Conservation (phyloP, 2,329 filamentous ascomycete genomes). For the Ascochyta viciae-villosae region DNA sequence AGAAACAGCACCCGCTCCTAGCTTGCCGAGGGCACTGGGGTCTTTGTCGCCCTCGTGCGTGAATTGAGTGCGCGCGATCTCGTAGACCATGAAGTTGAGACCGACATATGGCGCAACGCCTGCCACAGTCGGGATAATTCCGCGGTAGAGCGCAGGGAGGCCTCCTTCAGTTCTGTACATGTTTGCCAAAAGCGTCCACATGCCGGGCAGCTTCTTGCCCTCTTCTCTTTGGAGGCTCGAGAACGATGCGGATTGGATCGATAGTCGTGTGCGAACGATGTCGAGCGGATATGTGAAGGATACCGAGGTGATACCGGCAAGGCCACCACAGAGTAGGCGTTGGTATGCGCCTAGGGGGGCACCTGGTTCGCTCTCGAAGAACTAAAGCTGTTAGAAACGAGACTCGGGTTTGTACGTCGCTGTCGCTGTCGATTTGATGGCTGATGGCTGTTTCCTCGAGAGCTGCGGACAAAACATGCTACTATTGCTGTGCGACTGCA, state of each 20-base stretch:
- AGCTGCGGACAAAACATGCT: not conserved
- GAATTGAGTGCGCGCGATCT: slow-evolving; percentile 81
- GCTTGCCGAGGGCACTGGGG: slow-evolving; percentile 78
- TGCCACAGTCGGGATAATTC: slow-evolving; percentile 90
- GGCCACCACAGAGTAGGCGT: slow-evolving; percentile 86
- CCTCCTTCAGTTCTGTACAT: slow-evolving; percentile 97
- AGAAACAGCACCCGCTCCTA: slow-evolving; percentile 90
- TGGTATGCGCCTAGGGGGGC: slow-evolving; percentile 75
- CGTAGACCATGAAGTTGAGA: slow-evolving; percentile 98
- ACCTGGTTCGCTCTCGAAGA: slow-evolving; percentile 79
- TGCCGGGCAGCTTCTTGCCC: slow-evolving; percentile 75
- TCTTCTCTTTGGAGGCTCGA: slow-evolving; percentile 66
- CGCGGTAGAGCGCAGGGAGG: slow-evolving; percentile 83
- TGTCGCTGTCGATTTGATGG: not conserved
- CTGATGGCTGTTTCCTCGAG: not conserved
- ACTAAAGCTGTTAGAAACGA: slow-evolving; percentile 50
- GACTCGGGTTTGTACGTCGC: not conserved
- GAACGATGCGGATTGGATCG: slow-evolving; percentile 97
- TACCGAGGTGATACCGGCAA: slow-evolving; percentile 94
- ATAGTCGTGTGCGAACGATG: slow-evolving; percentile 93
- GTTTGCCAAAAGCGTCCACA: slow-evolving; percentile 80
- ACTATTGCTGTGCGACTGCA: not conserved
- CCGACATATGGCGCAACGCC: slow-evolving; percentile 97
- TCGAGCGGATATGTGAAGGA: slow-evolving; percentile 95
- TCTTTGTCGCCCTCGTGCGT: slow-evolving; percentile 89